Evolutionary conservation across 1,284 basidiomycete species (phyloP).

Genomic region (Macrocybe sp.): DNA sequence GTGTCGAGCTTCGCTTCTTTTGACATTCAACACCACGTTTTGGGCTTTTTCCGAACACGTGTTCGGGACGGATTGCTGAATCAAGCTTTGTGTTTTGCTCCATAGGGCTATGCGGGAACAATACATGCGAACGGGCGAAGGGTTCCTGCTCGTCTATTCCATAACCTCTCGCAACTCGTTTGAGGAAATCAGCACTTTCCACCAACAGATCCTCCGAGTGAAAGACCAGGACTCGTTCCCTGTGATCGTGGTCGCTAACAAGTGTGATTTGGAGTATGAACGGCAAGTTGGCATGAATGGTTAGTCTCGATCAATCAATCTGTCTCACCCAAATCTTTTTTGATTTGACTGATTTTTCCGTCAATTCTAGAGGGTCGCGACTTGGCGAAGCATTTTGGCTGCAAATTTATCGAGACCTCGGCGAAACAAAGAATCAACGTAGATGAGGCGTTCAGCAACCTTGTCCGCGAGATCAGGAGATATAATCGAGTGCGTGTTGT

Average conservation of each 20-base stretch:
- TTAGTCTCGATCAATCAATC: conserved; percentile 31
- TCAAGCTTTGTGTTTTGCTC: neutral
- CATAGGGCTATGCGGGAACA: conserved; percentile 93
- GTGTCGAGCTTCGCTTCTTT: too few species aligned
- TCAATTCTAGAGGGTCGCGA: conserved; percentile 83
- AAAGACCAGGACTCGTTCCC: conserved; percentile 99
- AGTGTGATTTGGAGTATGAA: conserved; percentile 98
- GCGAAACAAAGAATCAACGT: conserved; percentile 99
- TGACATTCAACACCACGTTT: too few species aligned
- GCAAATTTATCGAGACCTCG: conserved; percentile 98
- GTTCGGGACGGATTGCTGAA: neutral
- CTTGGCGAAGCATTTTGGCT: conserved; percentile 93
- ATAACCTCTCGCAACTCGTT: conserved; percentile 98
- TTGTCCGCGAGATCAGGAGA: conserved; percentile 94
- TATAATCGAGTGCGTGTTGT: conserved; percentile 76
- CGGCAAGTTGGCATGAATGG: conserved; percentile 96
- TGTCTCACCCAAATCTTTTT: neutral
- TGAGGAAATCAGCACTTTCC: conserved; percentile 96
- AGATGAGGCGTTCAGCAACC: conserved; percentile 96
- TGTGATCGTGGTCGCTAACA: conserved; percentile 97
- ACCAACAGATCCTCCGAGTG: conserved; percentile 94
- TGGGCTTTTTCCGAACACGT: neutral
- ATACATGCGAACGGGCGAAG: conserved; percentile 97
- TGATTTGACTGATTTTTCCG: neutral
- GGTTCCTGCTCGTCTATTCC: conserved; percentile 97